Conservation (phyloP, 306 rosid species). For the Rosa chinensis region DNA sequence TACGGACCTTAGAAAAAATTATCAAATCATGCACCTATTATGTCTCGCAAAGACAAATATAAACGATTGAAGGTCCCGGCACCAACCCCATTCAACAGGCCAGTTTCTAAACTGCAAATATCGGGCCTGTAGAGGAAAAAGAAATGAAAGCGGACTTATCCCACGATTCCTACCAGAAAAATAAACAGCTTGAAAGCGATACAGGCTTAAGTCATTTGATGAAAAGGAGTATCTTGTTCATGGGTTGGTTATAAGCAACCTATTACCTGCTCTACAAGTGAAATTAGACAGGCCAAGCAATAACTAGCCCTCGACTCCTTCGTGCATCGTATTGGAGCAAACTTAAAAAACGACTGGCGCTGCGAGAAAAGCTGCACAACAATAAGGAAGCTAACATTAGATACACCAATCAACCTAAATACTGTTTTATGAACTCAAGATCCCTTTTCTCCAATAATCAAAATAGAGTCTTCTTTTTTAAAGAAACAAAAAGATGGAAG, state of each 20-base stretch:
- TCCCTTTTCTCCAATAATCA: background rate
- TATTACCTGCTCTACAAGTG: conserved; percentile 93
- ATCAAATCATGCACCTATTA: conserved; percentile 64
- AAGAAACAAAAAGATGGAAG: background rate
- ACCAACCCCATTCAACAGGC: conserved; percentile 99
- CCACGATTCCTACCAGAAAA: conserved; percentile 24
- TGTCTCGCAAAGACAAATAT: conserved; percentile 83
- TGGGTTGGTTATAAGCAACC: conserved; percentile 18
- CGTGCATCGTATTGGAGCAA: conserved; percentile 44
- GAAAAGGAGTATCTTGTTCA: background rate
- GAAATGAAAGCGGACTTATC: conserved; percentile 1
- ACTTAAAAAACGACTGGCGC: conserved; percentile 50
- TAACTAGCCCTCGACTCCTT: conserved; percentile 67
- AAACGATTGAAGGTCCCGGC: conserved; percentile 90
- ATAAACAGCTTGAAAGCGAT: background rate
- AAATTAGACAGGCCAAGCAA: conserved; percentile 76
- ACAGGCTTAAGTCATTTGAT: background rate
- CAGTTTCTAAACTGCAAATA: conserved; percentile 70
- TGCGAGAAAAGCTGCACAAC: conserved; percentile 61
- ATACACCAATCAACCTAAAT: background rate
- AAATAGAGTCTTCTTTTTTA: background rate
- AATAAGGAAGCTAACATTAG: conserved; percentile 28
- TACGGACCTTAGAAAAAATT: conserved; percentile 12
- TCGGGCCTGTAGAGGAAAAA: conserved; percentile 47
- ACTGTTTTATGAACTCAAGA: background rate